Conservation (phyloP, 1,284 basidiomycete species). For the Mrakiaceae sp. region DNA sequence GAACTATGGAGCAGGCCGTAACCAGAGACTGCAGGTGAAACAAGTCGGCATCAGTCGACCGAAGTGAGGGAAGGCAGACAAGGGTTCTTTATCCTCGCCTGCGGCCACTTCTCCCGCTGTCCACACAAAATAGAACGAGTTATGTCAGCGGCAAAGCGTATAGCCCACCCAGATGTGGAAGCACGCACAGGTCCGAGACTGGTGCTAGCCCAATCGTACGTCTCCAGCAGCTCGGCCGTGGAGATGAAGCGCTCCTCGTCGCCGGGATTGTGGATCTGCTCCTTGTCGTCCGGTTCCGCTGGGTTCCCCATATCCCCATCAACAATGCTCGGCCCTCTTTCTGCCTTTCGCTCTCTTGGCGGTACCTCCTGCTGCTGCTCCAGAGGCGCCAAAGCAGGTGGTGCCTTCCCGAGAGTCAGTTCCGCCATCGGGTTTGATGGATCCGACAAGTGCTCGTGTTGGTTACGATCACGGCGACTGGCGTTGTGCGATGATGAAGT, state of each 20-base stretch:
- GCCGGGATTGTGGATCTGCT: neutral
- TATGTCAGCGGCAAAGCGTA: neutral
- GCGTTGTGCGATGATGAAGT: too few species aligned
- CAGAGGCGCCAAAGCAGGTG: too few species aligned
- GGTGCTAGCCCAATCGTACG: conserved; percentile 4
- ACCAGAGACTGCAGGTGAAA: neutral
- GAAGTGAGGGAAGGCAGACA: too few species aligned
- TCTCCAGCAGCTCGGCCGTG: neutral
- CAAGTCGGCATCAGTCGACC: too few species aligned
- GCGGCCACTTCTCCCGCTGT: conserved; percentile 4
- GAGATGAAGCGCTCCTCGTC: neutral
- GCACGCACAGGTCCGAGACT: neutral
- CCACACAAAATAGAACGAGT: neutral
- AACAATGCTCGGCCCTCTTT: neutral
- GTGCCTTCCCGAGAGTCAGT: too few species aligned
- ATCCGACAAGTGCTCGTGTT: too few species aligned
- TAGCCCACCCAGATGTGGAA: neutral
- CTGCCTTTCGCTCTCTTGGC: neutral
- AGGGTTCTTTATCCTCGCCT: too few species aligned
- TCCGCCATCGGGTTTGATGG: too few species aligned
- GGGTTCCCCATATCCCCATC: neutral
- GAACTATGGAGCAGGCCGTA: conserved; percentile 1
- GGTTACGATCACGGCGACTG: too few species aligned
- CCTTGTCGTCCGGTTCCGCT: neutral
- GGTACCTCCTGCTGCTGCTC: neutral